Percentiles rank a stretch among this genome's conserved stretches.
phyloP scores from a whole-genome alignment of 2,329 filamentous ascomycete genomes.

The Diaporthe velutina region DNA sequence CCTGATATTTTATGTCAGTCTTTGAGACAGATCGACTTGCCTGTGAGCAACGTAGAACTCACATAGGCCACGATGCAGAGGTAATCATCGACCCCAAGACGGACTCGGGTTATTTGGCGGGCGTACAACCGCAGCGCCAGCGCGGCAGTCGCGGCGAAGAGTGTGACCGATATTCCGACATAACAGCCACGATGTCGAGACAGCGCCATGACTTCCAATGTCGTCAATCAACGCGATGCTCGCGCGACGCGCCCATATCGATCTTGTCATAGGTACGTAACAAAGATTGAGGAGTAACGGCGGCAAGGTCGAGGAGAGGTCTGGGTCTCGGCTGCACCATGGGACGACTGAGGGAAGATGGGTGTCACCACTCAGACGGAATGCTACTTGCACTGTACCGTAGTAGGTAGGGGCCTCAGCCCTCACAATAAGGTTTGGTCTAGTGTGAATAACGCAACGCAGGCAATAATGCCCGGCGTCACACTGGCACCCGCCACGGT shows the following conservation, averaged over 20 bases:
- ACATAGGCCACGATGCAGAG: conserved; percentile 26
- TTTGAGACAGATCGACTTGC: no score
- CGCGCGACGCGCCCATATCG: neutral
- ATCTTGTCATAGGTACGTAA: neutral
- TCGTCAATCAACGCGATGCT: neutral
- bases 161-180: conserved; percentile 19
- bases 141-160: conserved; percentile 20
- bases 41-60: neutral
- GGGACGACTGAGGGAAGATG: neutral
- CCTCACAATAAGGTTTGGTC: neutral
- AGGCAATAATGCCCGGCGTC: neutral
- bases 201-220: neutral
- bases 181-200: conserved; percentile 30
- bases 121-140: conserved; percentile 20
- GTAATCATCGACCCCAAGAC: conserved; percentile 22
- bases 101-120: conserved; percentile 6
- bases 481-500: neutral
- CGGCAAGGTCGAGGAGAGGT: neutral
- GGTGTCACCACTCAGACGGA: neutral
- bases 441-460: neutral
- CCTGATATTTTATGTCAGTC: neutral
- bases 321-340: neutral
- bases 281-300: neutral
- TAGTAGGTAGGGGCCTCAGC: neutral
- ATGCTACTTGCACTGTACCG: no score